Base-by-base conservation (phyloP, 2,329 filamentous ascomycete genomes). In the Lanzia echinophila region DNA sequence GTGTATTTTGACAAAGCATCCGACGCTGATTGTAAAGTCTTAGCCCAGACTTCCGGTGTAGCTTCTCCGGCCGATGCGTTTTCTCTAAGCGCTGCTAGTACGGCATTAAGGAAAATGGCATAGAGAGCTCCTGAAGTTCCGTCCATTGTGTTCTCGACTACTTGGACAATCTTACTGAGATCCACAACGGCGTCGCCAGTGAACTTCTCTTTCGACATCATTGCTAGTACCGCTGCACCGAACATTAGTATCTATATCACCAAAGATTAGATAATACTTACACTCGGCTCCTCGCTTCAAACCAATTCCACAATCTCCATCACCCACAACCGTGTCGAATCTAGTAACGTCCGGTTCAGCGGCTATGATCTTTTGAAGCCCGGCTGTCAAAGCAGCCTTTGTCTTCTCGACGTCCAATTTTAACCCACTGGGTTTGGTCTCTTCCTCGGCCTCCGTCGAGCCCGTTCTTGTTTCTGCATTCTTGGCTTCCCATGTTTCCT, bases 1-100 rank as follows among this genome's bases (percentile, higher is more conserved):
- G 94, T 99, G 70, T 97, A 97, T 66, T 79, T 87, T 34, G 78
- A 80, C 54, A 99, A 74, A 1, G 85, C 83, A 19, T 83, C 75
- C 58, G 86, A 81, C 50, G 89, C 88, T 62, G 83, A 78, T 58
- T 83, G 75, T 13, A 96, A 75, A 1, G 90, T 91, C 45, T 58
- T 52, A 2, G 60, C 78, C 83, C 83, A 87, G 31, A 77, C 71
- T 41, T 75, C 68, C 2, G 72, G 65, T 0, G 74, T 78, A 33
- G 78, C 73, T 28, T 61, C 50, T 13, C 59, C 57, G 11, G 50
- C 47, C 2, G 63, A 60, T n/a, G 54, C 53, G 51, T 64, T 60
- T 52, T 64, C 53, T 15, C 61, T 56, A 3, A 69, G 60, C 3
- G 63, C 80, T 53, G 81, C 77, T 15, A 81, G 79, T 2, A 90